Base-by-base conservation (phyloP, 2,329 filamentous ascomycete genomes). In the Penicillium sp. region DNA sequence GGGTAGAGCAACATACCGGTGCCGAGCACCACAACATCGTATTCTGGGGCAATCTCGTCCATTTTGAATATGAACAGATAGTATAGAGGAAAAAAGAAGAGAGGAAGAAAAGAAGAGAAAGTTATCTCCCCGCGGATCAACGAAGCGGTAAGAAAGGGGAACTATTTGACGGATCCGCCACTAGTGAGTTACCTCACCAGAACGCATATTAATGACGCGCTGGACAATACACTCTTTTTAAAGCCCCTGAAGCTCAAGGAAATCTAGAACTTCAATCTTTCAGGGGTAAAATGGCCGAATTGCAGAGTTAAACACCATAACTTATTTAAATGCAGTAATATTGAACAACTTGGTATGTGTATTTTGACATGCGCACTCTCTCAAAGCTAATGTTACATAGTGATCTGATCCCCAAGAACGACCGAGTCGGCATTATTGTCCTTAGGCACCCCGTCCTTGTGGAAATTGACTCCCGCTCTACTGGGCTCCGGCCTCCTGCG, bases 1-100 rank as follows among this genome's bases (percentile, higher is more conserved):
- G 69, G 71, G 71, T 75, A 71, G 65, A 32, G 49, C 49, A 66
- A 78, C 85, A 73, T 83, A 96, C 92, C 92, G 76, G 94, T 99
- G 84, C 94, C 94, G 75, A 99, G 86, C 75, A 99, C 94, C 75
- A 99, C 87, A 77, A 97, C 91, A 85, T 99, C 94, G 85, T 99
- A 99, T 79, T 97, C 92, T 74, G 91, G 90, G 67, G 92, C 91
- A 74, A 99, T 96, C 79, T 97, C 94, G 75, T 97, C 94, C 94
- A 97, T 97, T 79, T 60, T 84, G 78, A 62, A 56, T 60, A 58
- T 50, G 49, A 51, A 55, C 43, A 44, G 34, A 60, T 56, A 39
- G n/a, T 54, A 51, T 45, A 45, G 51, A 47, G 49, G 54, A 45
- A 58, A 49, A 58, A 49, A 55, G 52, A 45, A 52, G 49, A 57